phyloP scores from a whole-genome alignment of 257 asterid species.

The Anisodus acutangulus region DNA sequence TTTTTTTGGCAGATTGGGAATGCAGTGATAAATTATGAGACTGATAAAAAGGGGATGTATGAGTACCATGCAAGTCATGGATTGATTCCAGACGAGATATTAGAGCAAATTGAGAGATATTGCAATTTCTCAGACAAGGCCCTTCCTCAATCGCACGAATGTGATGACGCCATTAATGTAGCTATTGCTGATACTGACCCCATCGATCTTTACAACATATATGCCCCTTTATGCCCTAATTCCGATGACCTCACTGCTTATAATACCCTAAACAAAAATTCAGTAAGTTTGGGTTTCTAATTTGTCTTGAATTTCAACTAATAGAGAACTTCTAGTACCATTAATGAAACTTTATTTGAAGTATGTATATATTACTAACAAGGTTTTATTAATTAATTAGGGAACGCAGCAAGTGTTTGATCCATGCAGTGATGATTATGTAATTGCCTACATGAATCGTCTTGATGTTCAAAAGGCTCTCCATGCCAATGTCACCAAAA shows the following conservation, averaged over 20 bases:
- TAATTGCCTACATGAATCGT: conserved; percentile 41
- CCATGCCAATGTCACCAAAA: conserved; percentile 48
- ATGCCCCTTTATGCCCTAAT: conserved; percentile 40
- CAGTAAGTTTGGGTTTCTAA: conserved; percentile 3
- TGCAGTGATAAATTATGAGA: conserved; percentile 42
- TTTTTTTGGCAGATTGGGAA: conserved; percentile 48
- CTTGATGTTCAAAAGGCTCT: conserved; percentile 53
- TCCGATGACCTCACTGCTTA: neutral
- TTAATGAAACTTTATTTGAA: neutral
- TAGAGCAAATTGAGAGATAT: conserved; percentile 26
- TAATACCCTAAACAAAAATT: neutral
- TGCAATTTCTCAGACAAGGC: conserved; percentile 43
- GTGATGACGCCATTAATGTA: neutral
- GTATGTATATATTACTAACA: neutral
- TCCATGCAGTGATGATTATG: conserved; percentile 50
- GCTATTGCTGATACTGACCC: conserved; percentile 7
- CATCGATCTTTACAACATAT: conserved; percentile 46
- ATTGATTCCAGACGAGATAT: conserved; percentile 46
- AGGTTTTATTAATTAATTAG: neutral
- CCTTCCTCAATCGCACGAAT: conserved; percentile 9
- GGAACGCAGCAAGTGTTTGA: conserved; percentile 32
- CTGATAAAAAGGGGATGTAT: conserved; percentile 34
- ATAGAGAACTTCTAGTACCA: neutral
- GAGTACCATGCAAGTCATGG: conserved; percentile 51
- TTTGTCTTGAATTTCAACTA: conserved; percentile 13